Base-by-base conservation (phyloP, 805 yeast genomes). In the Wickerhamomyces queroliae region DNA sequence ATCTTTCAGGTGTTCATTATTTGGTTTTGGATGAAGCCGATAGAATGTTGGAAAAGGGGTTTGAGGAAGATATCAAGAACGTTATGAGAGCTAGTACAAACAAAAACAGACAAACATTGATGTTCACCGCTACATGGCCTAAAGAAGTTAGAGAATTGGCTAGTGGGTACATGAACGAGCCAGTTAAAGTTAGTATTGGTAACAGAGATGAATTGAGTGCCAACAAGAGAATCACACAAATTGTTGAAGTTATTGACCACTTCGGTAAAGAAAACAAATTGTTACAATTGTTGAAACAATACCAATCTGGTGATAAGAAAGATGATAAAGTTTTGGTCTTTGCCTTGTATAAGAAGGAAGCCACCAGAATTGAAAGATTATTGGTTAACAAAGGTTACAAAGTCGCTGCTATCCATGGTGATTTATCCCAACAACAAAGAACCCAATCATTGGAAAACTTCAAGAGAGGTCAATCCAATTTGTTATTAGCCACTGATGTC, bases 121-220 rank as follows among this genome's bases (percentile, higher is more conserved):
- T 93, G 98, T 93, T 93, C 66, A 91, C 99, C 9, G 99, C 99
- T n/a, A 93, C 99, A 1, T 93, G 99, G 99, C 99, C 99, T n/a
- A 86, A 85, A 53, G 95, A 91, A 66, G 98, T 93, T 26, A 81
- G 98, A 58, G 95, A 88, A 47, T 72, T 93, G 46, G 99, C 99
- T 8, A 58, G 79, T 16, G 75, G 83, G 7, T 93, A 83, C 64
- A 85, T 93, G 95, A 76, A 73, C 18, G 54, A 61, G 12, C 95
- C 97, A n/a, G 87, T 88, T 36, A 89, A 86, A 62, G 85, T 93
- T 31, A 80, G 93, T 32, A 84, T 93, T 57, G 99, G 99, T 55
- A 84, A 93, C 62, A 78, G 95, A 48, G 97, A 91, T 58, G 98
- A 91, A 64, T 74, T 93, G 41, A 70, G 87, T 42, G 99, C 99